Base-by-base conservation (phyloP, 2,329 filamentous ascomycete species). In the Sporothrix dimorphospora region DNA sequence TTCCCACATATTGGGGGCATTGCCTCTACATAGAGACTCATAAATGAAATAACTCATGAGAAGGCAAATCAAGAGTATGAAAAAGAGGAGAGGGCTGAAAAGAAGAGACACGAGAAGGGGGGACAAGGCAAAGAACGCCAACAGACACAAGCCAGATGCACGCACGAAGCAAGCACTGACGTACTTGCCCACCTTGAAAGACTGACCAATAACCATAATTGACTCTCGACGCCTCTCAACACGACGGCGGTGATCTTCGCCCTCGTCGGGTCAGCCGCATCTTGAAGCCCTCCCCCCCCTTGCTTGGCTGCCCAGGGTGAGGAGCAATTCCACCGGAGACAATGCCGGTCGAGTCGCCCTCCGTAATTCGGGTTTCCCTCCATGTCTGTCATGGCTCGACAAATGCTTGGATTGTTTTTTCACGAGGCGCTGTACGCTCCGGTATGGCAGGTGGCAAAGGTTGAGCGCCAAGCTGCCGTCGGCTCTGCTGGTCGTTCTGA, bases 361-460 rank as follows among this genome's bases (percentile, higher is more conserved):
- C 6, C 6, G 8, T 47, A 12, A 27, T 30, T 47, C 8, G 3
- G 0, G 3, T n/a, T 30, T 7, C 40, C 12, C 3, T 21, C 34
- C n/a, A 24, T 7, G 7, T 38, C 40, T 24, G 4, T 51, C 27
- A 53, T 30, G 14, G 63, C 65, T 67, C 65, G 19, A 67, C 45
- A 16, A 67, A 67, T 21, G 65, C 65, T 4, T 67, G 65, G 30
- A 67, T 67, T 5, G 65, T 67, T 45, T 67, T 67, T 51, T 67
- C 65, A 2, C 45, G 27, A 38, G 19, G 45, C 4, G 42, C 16
- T 21, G 27, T 19, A 9, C 40, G 9, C 24, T 51, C 16, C 1
- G 27, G 19, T 21, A 49, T 4, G 11, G 6, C 38, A 3, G 59
- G 38, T 45, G 59, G 59, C 16, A 27, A 19, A 6, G 5, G 38